Evolutionary conservation across 495 filamentous ascomycete genomes (phyloP), one percentile per base, ranked within the genome.

Genomic region (Penicillium fimorum): DNA sequence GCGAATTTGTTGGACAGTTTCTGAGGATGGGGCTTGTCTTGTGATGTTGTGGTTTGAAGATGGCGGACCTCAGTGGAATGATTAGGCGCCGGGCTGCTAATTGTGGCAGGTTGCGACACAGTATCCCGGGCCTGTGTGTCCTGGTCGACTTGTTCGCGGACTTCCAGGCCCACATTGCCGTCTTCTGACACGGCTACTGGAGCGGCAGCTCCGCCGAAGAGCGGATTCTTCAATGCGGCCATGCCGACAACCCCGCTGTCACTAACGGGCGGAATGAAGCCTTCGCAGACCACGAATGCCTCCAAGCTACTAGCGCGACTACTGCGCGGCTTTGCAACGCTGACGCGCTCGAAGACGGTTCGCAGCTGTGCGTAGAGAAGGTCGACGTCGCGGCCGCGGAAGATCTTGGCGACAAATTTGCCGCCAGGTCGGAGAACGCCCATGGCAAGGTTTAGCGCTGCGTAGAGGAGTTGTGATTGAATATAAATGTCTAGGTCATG

Each of bases 401-500:
- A 98, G 60, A 98, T 96, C 75, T 98, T 98, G 8, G 94, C 93
- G 9, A 98, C 92, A 62, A 98, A 98, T 61, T 88, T 95, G 50
- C 95, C 94, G 27, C 95, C 94, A 0, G 91, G 91, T 24, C 88
- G 87, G 40, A 98, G 82, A 33, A 97, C 90, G 67, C 91, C 93
- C 10, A 96, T 79, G 9, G 94, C 90, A 2, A 98, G 84, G 68
- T 96, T 96, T 15, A 98, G 81, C 0, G 94, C 94, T 2, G 92
- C 88, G 68, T 92, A 96, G 50, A 98, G 87, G 18, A 98, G 83
- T 72, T 97, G 93, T 4, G 90, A 90, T 71, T 98, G 94, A 17
- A 98, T 88, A 70, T 97, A 97, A 63, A 97, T 97, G 70, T 98
- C 94, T 8, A 98, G 81, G 71, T 98, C 94, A 69, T 98, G 94